Percentiles rank a stretch among this genome's conserved stretches.
phyloP scores from a whole-genome alignment of 2,329 filamentous ascomycete species.

The Sporothrix sp. region DNA sequence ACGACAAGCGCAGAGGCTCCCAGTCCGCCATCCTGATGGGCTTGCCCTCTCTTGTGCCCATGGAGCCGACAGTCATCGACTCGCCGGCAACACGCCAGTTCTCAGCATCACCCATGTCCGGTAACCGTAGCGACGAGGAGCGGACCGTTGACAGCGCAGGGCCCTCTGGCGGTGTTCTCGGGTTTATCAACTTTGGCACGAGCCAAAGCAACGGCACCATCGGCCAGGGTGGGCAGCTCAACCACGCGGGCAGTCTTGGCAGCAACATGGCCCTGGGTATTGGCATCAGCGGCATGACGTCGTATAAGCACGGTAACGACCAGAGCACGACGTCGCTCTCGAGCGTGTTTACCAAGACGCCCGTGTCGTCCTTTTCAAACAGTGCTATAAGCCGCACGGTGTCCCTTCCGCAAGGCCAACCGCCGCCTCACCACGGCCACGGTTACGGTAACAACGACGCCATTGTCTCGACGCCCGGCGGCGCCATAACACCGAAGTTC shows the following conservation, averaged over 20 bases:
- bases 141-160: constrained; percentile 36
- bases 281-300: constrained; percentile 22
- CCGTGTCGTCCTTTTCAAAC: constrained; percentile 58
- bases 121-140: constrained; percentile 59
- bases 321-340: constrained; percentile 58
- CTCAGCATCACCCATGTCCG: constrained; percentile 61
- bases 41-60: constrained; percentile 41
- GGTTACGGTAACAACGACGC: neutral
- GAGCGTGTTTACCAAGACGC: constrained; percentile 55
- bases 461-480: neutral
- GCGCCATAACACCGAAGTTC: constrained; percentile 41
- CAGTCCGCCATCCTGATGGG: constrained; percentile 29
- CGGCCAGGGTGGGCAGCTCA: neutral
- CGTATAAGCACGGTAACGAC: constrained; percentile 54
- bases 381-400: constrained; percentile 61
- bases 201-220: neutral
- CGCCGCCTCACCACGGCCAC: constrained; percentile 27
- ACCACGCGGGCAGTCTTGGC: neutral
- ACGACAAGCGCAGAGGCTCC: constrained; percentile 48
- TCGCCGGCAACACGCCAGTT: constrained; percentile 55
- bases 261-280: constrained; percentile 6
- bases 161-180: neutral
- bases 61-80: constrained; percentile 42
- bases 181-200: neutral
- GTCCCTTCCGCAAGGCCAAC: constrained; percentile 42